These are phyloP conservation scores for Chrysoporthe deuterocubensis DNA, from an alignment of 2,329 filamentous ascomycete genomes.

Conservation along the genomic window DNA sequence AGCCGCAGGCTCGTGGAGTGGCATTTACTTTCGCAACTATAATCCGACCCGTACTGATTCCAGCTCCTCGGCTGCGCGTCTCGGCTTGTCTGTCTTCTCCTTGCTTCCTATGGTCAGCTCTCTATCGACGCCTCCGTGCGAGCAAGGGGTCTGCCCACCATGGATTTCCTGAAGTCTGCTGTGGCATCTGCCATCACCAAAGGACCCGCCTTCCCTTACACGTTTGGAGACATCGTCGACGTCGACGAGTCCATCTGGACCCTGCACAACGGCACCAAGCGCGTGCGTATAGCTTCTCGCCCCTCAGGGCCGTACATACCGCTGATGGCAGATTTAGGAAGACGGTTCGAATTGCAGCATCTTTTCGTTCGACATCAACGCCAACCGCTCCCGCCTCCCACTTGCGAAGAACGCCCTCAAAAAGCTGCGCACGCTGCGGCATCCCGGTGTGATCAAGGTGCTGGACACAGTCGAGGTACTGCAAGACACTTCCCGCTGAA, in stretches of 20 bases:
- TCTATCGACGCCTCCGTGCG: conserved; percentile 10
- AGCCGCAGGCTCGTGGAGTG: conserved; percentile 2
- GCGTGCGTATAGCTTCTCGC: conserved; percentile 57
- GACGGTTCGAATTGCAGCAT: conserved; percentile 94
- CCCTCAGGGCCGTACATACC: neutral
- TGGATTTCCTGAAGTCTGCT: conserved; percentile 98
- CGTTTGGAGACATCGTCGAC: conserved; percentile 90
- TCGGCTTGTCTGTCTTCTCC: conserved; percentile 6
- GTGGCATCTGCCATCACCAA: conserved; percentile 96
- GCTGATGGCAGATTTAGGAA: conserved; percentile 62
- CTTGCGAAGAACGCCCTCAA: conserved; percentile 92
- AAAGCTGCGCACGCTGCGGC: conserved; percentile 89
- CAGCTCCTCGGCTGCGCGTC: neutral
- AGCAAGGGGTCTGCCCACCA: conserved; percentile 44
- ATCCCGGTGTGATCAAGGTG: conserved; percentile 93
- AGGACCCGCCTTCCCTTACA: conserved; percentile 89
- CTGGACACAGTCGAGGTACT: conserved; percentile 89
- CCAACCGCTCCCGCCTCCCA: conserved; percentile 79
- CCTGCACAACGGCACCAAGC: conserved; percentile 91
- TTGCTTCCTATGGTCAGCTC: conserved; percentile 23
- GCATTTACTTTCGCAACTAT: conserved; percentile 9
- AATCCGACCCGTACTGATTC: neutral
- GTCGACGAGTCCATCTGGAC: conserved; percentile 94
- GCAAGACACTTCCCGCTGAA: conserved; percentile 19
- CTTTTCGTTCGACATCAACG: conserved; percentile 88